Evolutionary conservation across 2,329 filamentous ascomycete genomes (phyloP), one percentile per base, ranked within the genome.

Genomic region (Tympanopsis confertula): DNA sequence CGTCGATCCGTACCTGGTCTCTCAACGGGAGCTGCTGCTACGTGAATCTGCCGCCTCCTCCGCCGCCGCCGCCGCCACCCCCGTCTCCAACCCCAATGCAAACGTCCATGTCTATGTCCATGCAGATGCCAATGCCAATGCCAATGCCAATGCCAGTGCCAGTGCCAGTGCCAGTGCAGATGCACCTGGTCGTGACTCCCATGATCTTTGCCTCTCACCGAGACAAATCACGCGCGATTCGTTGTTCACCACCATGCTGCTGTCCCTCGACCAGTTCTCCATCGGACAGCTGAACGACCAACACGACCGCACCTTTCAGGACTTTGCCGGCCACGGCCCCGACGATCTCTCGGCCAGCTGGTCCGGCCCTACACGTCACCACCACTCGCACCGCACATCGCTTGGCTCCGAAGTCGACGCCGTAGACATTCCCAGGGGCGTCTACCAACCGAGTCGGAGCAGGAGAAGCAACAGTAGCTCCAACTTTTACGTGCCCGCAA

Each of bases 241-340:
- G 24, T 78, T 98, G 47, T 86, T 98, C 42, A 83, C 91, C 59
- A 94, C 95, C 58, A 91, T 98, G 82, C 77, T 96, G 42, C 69
- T 91, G 46, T 94, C 88, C 29, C 78, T 98, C 45, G 89, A 94
- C 59, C 83, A 89, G 57, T 78, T 89, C 53, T 80, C 75, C 29
- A 68, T 74, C 47, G 66, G 58, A 33, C 65, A 71, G 47, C 53
- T 61, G 35, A 51, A 50, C 42, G 52, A 55, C 4, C 47, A 53
- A 13, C 39, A 42, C 15, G 67, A 71, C 49, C 58, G 53, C 32
- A 67, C 73, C 45, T 71, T 71, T n/a, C 77, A 76, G 56, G 77
- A 71, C 53, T 78, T 74, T 35, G 74, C 78, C 48, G 61, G 70
- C 43, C 74, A 79, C 19, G 58, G 56, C n/a, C 60, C 58, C 42